Evolutionary conservation across 192 early-diverging fungal genomes (phyloP), one percentile per base, ranked within the genome.

Genomic region (Entomortierella lignicola): DNA sequence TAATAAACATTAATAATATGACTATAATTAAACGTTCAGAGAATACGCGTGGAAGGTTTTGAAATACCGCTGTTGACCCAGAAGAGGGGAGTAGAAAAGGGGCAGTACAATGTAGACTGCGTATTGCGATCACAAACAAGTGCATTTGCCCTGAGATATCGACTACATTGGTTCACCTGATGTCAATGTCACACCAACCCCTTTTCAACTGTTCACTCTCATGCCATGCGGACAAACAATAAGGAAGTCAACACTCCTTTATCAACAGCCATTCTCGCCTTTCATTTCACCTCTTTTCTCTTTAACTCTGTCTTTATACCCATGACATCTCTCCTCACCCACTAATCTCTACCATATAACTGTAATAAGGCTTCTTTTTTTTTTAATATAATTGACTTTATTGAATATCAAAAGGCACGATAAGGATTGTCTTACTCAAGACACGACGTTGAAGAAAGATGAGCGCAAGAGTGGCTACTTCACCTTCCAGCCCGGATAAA

Each of bases 381-480:
- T n/a, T n/a, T n/a, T n/a, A n/a, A n/a, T n/a, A n/a, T n/a, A n/a
- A n/a, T n/a, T n/a, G n/a, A n/a, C n/a, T n/a, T n/a, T n/a, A n/a
- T n/a, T n/a, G n/a, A n/a, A n/a, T n/a, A n/a, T n/a, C n/a, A n/a
- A n/a, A n/a, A n/a, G n/a, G n/a, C n/a, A n/a, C n/a, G n/a, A n/a
- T n/a, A n/a, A n/a, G n/a, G n/a, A 10, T 37, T 37, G 34, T 10
- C 34, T 4, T 37, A 37, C 10, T 37, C 34, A 37, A 37, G 10
- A 37, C 34, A 10, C 4, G 34, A 10, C 10, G 5, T 37, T 10
- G 10, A 50, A 20, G 31, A 31, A 63, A 15, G 29, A 66, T 66
- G 63, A 29, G 53, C 11, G 21, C 53, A 26, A 56, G 17, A 15
- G 66, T 12, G 21, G 13, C 59, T 23, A 41, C 69, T 43, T 51